Base-by-base conservation (phyloP, 768 basidiomycete species). In the Solioccasus polychromus region DNA sequence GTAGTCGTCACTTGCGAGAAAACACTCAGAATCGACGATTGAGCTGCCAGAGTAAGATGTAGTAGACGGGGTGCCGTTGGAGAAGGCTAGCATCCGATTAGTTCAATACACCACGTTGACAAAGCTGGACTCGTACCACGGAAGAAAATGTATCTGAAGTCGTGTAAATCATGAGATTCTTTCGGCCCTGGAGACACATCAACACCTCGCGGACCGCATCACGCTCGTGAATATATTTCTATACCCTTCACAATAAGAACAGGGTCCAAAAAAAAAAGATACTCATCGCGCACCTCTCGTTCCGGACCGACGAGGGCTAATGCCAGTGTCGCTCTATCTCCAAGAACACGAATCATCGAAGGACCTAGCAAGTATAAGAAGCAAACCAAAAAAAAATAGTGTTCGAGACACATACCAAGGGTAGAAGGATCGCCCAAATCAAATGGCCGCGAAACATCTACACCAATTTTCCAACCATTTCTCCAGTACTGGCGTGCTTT, bases 201-300 rank as follows among this genome's bases (percentile, higher is more conserved):
- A 91, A 69, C 3, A 89, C 70, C 55, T 92, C 90, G 4, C 89
- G 77, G 5, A 89, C 83, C 30, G 83, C 81, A 52, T 90, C 83
- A 39, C 80, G 75, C 64, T 92, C 90, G 41, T 80, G 63, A 20
- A 91, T 85, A 50, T 84, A 84, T 62, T 62, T 78, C 85, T 89
- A 54, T 4, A 48, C 31, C 23, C 15, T 14, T 3, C 2, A 30
- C 24, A 8, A 1, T 45, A 15, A 18, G 22, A 42, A 32, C 12
- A 28, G 28, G 19, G 24, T 43, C 23, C 18, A 17, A 22, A n/a
- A 19, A 44, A 23, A 8, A 19, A 24, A 8, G 17, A n/a, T n/a
- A n/a, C n/a, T 18, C 19, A 4, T 20, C 1, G 17, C 52, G 23
- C 18, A 79, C 79, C 68, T 78, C 74, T 49, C 68, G 63, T 22